These are phyloP conservation scores for Knufia fluminis DNA, from an alignment of 2,329 filamentous ascomycete species.

Conservation along the genomic window DNA sequence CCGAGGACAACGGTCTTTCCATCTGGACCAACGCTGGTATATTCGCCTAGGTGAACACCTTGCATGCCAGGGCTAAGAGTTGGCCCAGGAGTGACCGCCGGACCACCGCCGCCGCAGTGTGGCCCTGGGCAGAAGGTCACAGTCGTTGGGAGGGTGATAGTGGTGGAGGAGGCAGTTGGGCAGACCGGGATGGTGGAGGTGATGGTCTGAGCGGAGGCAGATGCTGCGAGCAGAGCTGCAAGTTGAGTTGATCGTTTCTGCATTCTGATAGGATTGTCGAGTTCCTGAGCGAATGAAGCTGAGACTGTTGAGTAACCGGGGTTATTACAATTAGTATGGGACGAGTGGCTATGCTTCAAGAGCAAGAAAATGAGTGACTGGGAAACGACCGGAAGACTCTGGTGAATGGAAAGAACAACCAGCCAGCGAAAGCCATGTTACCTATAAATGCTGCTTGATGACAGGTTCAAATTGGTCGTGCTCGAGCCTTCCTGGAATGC, in stretches of 20 bases:
- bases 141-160: constrained; percentile 20
- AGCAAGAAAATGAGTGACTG: constrained; percentile 8
- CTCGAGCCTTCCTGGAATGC: constrained; percentile 5
- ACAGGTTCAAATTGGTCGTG: neutral
- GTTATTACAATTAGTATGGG: constrained; percentile 1
- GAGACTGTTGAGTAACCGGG: neutral
- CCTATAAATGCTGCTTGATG: constrained; percentile 3
- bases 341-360: constrained; percentile 2
- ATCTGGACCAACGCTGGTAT: constrained; percentile 18
- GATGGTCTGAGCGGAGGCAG: constrained; percentile 21
- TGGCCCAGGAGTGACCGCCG: constrained; percentile 16
- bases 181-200: constrained; percentile 21
- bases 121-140: constrained; percentile 18
- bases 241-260: constrained; percentile 12
- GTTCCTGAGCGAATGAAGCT: constrained; percentile 12
- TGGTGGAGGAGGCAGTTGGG: constrained; percentile 20
- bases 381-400: constrained; percentile 6
- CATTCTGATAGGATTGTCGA: constrained; percentile 9
- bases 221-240: constrained; percentile 16
- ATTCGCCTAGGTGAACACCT: constrained; percentile 15
- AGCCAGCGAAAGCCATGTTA: constrained; percentile 1
- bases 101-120: constrained; percentile 13
- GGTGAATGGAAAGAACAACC: constrained; percentile 1
- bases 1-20: constrained; percentile 17
- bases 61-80: constrained; percentile 7